Conservation (phyloP, 1,139 yeast species). For the Scheffersomyces titani region DNA sequence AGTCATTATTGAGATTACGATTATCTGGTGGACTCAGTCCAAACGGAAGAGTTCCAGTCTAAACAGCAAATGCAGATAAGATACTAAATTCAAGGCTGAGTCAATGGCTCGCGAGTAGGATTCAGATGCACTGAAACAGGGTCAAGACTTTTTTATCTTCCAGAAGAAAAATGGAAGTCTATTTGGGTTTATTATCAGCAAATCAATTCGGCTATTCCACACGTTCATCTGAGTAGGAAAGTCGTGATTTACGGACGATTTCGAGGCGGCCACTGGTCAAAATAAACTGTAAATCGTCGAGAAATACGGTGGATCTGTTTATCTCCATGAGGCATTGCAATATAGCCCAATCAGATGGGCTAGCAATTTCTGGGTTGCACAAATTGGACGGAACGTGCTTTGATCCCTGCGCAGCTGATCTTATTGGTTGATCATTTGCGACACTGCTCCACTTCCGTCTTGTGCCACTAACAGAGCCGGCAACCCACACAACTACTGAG, state of each 20-base stretch:
- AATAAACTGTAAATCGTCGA: neutral
- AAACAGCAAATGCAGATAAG: neutral
- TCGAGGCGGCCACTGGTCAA: neutral
- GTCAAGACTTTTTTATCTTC: neutral
- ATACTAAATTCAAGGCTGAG: neutral
- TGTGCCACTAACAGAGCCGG: neutral
- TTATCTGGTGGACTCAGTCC: too few species aligned
- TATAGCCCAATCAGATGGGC: neutral
- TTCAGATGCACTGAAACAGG: neutral
- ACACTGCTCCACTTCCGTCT: neutral
- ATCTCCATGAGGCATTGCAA: neutral
- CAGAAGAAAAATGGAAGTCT: neutral
- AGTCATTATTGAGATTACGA: neutral
- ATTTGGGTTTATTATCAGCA: neutral
- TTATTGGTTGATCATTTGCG: neutral
- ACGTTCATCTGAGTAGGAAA: neutral
- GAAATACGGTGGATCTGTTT: neutral
- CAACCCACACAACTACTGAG: neutral
- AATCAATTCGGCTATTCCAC: neutral
- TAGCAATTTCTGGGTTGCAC: neutral
- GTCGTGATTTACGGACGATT: neutral
- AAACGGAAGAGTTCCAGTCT: too few species aligned
- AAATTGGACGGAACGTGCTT: neutral
- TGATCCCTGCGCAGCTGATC: neutral
- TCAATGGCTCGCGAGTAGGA: neutral